Conservation (phyloP, 805 yeast species). For the Yamadazyma olivae region DNA sequence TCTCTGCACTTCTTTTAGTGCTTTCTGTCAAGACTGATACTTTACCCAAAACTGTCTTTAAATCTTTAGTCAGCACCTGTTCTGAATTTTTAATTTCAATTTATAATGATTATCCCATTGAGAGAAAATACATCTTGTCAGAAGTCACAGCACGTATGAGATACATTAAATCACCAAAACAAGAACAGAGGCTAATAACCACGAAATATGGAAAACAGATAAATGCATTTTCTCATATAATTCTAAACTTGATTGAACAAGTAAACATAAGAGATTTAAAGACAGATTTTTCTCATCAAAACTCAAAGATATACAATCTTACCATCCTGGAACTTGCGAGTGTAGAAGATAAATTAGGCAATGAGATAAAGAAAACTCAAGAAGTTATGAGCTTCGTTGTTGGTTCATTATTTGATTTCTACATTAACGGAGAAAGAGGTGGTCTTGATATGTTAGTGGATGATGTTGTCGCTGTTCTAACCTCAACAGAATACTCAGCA, state of each 20-base stretch:
- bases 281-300: not conserved
- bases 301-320: not conserved
- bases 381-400: not conserved
- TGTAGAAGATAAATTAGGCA: not conserved
- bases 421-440: not conserved
- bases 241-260: slow-evolving; percentile 5
- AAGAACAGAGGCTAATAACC: slow-evolving; percentile 1
- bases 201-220: not conserved
- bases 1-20: not conserved
- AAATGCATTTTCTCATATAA: slow-evolving; percentile 2
- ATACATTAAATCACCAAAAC: slow-evolving; percentile 1
- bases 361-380: not conserved
- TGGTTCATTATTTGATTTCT: not conserved
- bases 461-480: slow-evolving; percentile 1
- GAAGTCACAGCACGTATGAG: slow-evolving; percentile 1
- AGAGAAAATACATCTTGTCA: slow-evolving; percentile 7
- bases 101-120: slow-evolving; percentile 5
- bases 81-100: slow-evolving; percentile 2
- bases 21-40: not conserved
- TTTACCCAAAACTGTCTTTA: not conserved
- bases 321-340: not conserved
- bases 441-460: slow-evolving; percentile 6
- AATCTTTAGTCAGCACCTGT: not conserved
- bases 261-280: not conserved
- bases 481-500: slow-evolving; percentile 1